A percentile compares a stretch with the other conserved stretches of the same genome.
Conservation (phyloP, 805 yeast species). For the Peterozyma toletana region DNA sequence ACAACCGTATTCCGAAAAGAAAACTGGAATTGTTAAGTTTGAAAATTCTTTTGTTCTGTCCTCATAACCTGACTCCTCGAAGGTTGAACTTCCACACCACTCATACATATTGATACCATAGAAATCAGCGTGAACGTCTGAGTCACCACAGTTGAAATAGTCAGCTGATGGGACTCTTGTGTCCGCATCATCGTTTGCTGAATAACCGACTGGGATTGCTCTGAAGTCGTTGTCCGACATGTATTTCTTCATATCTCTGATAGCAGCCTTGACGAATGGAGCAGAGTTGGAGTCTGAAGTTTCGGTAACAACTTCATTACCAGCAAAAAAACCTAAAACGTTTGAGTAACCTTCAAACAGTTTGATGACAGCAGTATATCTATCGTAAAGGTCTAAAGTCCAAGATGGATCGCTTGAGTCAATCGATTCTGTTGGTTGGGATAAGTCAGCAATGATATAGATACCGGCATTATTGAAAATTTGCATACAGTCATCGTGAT, state of each 20-base stretch:
- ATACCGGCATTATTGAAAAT: conserved; percentile 78
- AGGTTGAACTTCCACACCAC: conserved; percentile 73
- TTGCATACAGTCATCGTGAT: conserved; percentile 76
- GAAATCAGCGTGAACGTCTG: conserved; percentile 60
- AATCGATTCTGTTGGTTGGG: conserved; percentile 78
- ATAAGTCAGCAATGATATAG: conserved; percentile 83
- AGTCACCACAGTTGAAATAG: conserved; percentile 79
- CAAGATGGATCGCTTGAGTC: conserved; percentile 73
- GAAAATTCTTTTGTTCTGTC: conserved; percentile 66
- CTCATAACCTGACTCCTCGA: conserved; percentile 56
- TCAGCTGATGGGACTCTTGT: conserved; percentile 76
- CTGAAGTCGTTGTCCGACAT: conserved; percentile 63
- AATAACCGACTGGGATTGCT: conserved; percentile 86
- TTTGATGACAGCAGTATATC: conserved; percentile 83
- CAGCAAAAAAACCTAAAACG: conserved; percentile 92
- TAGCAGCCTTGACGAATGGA: conserved; percentile 92
- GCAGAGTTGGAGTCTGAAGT: conserved; percentile 80
- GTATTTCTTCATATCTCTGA: conserved; percentile 81
- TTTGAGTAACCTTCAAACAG: conserved; percentile 70
- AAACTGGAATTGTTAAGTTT: conserved; percentile 70
- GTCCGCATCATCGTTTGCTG: conserved; percentile 81
- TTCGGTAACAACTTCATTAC: conserved; percentile 93
- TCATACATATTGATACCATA: conserved; percentile 85
- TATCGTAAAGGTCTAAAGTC: conserved; percentile 61
- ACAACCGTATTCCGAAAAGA: conserved; percentile 89